phyloP scores from a whole-genome alignment of 768 basidiomycete species.

The Candolleomyces aberdarensis region DNA sequence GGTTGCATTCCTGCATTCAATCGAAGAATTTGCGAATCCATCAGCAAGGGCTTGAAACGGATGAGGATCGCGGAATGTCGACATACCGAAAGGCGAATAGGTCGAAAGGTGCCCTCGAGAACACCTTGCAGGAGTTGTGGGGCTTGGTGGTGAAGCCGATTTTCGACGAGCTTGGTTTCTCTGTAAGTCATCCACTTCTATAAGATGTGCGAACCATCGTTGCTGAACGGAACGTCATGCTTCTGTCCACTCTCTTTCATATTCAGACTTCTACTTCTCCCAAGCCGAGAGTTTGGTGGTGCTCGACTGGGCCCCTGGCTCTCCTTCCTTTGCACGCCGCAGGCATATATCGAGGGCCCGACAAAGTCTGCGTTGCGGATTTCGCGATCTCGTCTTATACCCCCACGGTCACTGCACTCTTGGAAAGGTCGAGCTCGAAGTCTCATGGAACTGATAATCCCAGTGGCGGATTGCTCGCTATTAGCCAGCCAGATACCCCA shows the following conservation, averaged over 20 bases:
- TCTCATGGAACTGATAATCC: too few relatives aligned
- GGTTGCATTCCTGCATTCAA: not conserved
- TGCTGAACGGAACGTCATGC: not conserved
- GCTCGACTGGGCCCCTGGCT: not conserved
- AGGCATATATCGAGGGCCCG: not conserved
- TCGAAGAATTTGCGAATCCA: not conserved
- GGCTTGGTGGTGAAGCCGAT: not conserved
- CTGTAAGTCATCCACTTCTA: not conserved
- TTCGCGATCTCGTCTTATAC: constrained; percentile 18
- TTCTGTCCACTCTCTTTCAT: not conserved
- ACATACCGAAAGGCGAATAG: not conserved
- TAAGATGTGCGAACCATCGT: not conserved
- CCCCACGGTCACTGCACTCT: constrained; percentile 12
- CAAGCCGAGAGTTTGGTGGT: not conserved
- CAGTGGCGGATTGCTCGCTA: too few relatives aligned
- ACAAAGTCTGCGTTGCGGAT: constrained; percentile 5
- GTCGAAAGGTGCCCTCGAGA: not conserved
- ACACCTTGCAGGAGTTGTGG: not conserved
- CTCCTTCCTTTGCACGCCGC: not conserved
- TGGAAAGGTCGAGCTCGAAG: not conserved
- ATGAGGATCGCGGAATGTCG: not conserved
- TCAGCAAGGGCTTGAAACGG: not conserved
- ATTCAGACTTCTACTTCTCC: not conserved
- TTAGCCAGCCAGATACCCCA: too few relatives aligned
- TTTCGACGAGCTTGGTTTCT: not conserved